Percentiles rank a stretch among this genome's conserved stretches.
phyloP scores from a whole-genome alignment of 2,329 filamentous ascomycete species.

The Pseudocercospora eumusae region DNA sequence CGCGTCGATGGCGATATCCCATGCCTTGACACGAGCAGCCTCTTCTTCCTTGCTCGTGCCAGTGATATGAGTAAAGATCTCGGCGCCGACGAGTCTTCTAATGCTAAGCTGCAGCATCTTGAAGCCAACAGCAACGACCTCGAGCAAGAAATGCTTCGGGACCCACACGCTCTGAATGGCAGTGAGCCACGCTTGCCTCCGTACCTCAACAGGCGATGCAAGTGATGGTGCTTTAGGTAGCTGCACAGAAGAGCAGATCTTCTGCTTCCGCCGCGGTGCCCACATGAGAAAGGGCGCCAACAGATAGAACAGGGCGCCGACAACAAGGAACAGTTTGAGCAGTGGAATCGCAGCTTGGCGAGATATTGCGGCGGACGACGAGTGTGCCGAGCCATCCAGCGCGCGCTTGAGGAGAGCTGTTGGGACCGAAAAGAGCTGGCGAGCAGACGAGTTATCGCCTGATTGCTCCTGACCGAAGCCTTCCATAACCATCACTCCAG shows the following conservation, averaged over 20 bases:
- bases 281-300: constrained; percentile 59
- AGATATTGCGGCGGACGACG: constrained; percentile 30
- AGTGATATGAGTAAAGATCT: constrained; percentile 75
- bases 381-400: constrained; percentile 20
- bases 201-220: constrained; percentile 79
- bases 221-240: constrained; percentile 64
- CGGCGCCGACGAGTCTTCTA: constrained; percentile 73
- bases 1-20: constrained; percentile 89
- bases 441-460: constrained; percentile 50
- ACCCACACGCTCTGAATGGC: constrained; percentile 92
- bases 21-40: constrained; percentile 81
- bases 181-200: constrained; percentile 87
- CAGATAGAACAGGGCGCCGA: constrained; percentile 59
- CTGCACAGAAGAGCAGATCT: constrained; percentile 41
- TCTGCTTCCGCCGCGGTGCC: constrained; percentile 57
- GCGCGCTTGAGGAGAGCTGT: constrained; percentile 40
- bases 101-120: constrained; percentile 82
- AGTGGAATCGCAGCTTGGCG: constrained; percentile 44
- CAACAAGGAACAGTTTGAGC: constrained; percentile 53
- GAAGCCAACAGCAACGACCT: constrained; percentile 75
- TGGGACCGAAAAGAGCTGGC: constrained; percentile 48
- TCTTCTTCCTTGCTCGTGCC: constrained; percentile 84
- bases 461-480: constrained; percentile 68
- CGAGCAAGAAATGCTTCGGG: constrained; percentile 81
- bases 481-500: constrained; percentile 88